phyloP scores from a whole-genome alignment of 192 early-diverging fungal genomes.

The Coemansia furcata region DNA sequence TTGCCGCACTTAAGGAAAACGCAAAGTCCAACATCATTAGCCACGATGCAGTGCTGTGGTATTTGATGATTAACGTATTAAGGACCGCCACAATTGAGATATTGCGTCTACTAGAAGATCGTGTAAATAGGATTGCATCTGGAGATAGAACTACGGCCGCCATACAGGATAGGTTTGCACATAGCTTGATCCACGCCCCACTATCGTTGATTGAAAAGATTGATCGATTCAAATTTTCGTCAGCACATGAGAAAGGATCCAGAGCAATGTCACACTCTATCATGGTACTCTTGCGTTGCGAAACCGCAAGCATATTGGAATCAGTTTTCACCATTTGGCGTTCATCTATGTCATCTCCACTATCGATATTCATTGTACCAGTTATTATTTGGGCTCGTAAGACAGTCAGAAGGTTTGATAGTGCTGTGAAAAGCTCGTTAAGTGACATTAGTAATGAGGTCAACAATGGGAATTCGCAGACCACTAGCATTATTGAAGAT shows the following conservation, averaged over 20 bases:
- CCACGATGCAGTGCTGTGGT: conserved; percentile 2
- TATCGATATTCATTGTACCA: conserved; percentile 11
- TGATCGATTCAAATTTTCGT: neutral
- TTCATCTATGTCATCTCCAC: neutral
- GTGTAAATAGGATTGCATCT: neutral
- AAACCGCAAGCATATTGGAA: neutral
- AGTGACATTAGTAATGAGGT: neutral
- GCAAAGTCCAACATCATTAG: neutral
- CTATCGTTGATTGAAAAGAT: conserved; percentile 5
- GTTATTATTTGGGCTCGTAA: conserved; percentile 2
- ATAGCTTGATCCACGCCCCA: neutral
- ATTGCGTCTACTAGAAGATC: neutral
- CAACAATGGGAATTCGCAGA: neutral
- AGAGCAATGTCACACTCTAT: neutral
- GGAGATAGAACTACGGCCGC: neutral
- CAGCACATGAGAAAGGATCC: neutral
- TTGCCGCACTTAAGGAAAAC: too few relatives aligned
- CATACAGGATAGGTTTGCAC: neutral
- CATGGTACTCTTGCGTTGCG: neutral
- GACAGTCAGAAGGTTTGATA: neutral
- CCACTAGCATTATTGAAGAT: conserved; percentile 38
- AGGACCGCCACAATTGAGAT: neutral
- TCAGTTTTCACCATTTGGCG: neutral
- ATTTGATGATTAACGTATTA: neutral
- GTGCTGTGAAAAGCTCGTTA: neutral